These are phyloP conservation scores for Sugiyamaella xylanicola DNA, from an alignment of 1,139 yeast species.

Conservation along the genomic window DNA sequence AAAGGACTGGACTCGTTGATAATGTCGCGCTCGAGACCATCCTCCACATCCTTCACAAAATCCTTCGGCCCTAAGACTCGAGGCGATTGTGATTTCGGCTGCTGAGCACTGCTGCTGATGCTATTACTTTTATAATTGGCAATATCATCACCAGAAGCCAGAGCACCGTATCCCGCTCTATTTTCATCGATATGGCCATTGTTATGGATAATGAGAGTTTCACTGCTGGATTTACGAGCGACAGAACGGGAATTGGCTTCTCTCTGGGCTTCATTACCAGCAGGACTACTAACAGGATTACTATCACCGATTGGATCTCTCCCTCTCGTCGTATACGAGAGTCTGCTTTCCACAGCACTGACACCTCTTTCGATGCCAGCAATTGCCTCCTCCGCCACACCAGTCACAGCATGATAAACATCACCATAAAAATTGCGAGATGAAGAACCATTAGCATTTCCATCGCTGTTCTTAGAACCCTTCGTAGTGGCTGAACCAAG, in stretches of 20 bases:
- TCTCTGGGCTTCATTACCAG: neutral
- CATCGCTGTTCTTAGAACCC: neutral
- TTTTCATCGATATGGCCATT: too few species aligned
- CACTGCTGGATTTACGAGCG: too few species aligned
- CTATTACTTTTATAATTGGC: neutral
- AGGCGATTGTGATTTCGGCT: neutral
- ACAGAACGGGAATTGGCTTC: too few species aligned
- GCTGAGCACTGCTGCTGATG: neutral
- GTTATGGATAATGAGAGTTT: too few species aligned
- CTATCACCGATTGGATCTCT: too few species aligned
- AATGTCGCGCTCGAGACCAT: conserved; percentile 6
- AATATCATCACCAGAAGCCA: neutral
- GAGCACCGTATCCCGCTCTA: too few species aligned
- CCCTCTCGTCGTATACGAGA: too few species aligned
- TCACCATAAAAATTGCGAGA: neutral
- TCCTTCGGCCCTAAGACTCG: conserved; percentile 12
- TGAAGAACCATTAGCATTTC: neutral
- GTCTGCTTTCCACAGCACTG: too few species aligned
- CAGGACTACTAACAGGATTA: neutral
- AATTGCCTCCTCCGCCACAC: neutral
- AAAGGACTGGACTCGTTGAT: conserved; percentile 12
- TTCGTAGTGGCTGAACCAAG: neutral
- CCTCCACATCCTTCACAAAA: conserved; percentile 1
- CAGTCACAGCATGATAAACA: neutral
- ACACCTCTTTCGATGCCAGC: neutral